Evolutionary conservation across 2,329 filamentous ascomycete species (phyloP), one percentile per base, ranked within the genome.

Genomic region (Hymenoscyphus infarciens): DNA sequence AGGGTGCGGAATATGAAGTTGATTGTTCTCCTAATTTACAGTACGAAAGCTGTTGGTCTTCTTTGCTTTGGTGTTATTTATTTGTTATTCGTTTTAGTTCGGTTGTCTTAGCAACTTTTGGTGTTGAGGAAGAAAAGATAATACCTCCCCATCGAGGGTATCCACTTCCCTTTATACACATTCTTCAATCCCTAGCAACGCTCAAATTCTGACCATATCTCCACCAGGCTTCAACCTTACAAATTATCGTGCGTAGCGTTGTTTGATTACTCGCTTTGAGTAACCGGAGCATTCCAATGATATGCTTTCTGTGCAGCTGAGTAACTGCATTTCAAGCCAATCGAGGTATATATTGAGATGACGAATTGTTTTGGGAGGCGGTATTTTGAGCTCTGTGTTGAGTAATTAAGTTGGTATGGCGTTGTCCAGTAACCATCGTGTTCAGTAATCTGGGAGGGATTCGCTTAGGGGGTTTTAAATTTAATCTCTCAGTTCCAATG

Each of bases 381-480:
- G 10, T 15, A 25, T 11, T 11, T 22, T 25, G 33, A 15, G 3
- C 13, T 35, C 13, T 35, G 13, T 49, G 42, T 19, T 49, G 7
- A 49, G 19, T 49, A 25, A 49, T 49, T 22, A 7, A 22, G 8
- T 49, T 22, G n/a, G 19, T 22, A 22, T 3, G n/a, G 42, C n/a
- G 19, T 49, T 49, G 42, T 49, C 22, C 42, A 49, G n/a, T 49
- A 49, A 49, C 22, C 42, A 49, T 49, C 22, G 16, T 49, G 19
- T 25, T 49, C 10, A 49, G 42, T 49, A 49, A 49, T 49, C 42
- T n/a, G n/a, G n/a, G n/a, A n/a, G n/a, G n/a, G n/a, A n/a, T n/a
- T n/a, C n/a, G n/a, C n/a, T n/a, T n/a, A n/a, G n/a, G n/a, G n/a
- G n/a, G n/a, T n/a, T n/a, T n/a, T n/a, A n/a, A n/a, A n/a, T n/a